These are phyloP conservation scores for Inonotus obliquus DNA, from an alignment of 1,284 basidiomycete species.

Conservation along the genomic window DNA sequence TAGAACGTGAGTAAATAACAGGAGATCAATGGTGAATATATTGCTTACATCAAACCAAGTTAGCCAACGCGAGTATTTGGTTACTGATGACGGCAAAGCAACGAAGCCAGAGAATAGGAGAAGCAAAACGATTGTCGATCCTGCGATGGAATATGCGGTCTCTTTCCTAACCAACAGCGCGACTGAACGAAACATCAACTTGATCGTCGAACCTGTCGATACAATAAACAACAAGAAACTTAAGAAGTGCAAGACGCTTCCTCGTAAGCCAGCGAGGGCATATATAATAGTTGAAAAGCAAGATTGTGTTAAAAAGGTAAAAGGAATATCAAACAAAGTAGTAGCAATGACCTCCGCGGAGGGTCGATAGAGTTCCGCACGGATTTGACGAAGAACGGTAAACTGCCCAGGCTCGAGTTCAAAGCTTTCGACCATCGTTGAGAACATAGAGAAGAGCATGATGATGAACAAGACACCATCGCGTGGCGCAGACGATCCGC, in stretches of 20 bases:
- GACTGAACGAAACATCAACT: constrained; percentile 47
- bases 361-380: constrained; percentile 60
- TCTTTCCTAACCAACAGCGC: constrained; percentile 41
- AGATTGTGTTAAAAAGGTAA: constrained; percentile 47
- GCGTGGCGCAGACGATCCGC: neutral
- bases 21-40: constrained; percentile 19
- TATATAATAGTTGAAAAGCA: constrained; percentile 57
- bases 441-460: constrained; percentile 48
- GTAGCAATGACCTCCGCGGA: constrained; percentile 64
- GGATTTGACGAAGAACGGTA: constrained; percentile 58
- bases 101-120: constrained; percentile 43
- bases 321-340: constrained; percentile 67
- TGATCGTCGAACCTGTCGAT: constrained; percentile 43
- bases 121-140: constrained; percentile 42
- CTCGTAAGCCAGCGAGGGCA: constrained; percentile 57
- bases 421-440: constrained; percentile 67
- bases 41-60: constrained; percentile 38
- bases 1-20: constrained; percentile 1
- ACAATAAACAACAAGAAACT: constrained; percentile 45
- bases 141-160: constrained; percentile 44
- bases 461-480: constrained; percentile 31
- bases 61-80: constrained; percentile 42
- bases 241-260: constrained; percentile 56
- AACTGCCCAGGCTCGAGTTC: constrained; percentile 68
- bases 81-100: constrained; percentile 24